Base-by-base conservation (phyloP, 176 grass and related monocot genomes). In the Cenchrus purpureus region DNA sequence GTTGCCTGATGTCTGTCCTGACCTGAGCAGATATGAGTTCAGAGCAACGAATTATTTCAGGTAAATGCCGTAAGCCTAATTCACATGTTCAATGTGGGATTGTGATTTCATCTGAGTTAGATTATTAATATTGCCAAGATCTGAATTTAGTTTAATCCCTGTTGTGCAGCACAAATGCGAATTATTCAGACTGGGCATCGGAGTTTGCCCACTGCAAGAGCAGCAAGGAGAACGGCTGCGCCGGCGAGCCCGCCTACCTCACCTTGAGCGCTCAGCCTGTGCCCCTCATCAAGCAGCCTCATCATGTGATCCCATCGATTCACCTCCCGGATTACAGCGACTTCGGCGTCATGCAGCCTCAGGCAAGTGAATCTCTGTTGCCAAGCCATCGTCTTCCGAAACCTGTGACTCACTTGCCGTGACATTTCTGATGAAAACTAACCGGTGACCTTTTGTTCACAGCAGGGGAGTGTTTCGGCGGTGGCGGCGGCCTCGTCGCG, bases 271-370 rank as follows among this genome's bases (percentile, higher is more conserved):
- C 93, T 20, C 85, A 74, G 75, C 73, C 78, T 80, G 62, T 68
- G 32, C 78, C 80, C 25, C 87, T 56, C 89, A 64, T 68, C 46
- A 91, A 84, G 87, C 84, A 87, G 66, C 83, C 89, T 84, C 86
- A 74, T 84, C 86, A 74, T 22, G 20, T 63, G 44, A 56, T 59
- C 73, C 44, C 68, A 43, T 42, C 82, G n/a, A 59, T 74, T n/a
- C 31, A 49, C 46, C 69, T 57, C 68, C 65, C 75, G 43, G 86
- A 83, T 45, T 79, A 78, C 78, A 46, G 8, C 37, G 91, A 91
- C 74, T 88, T 72, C 77, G 81, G 86, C 55, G 25, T 74, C 56
- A 75, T 88, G 72, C 63, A 55, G 70, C 76, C 82, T 68, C 83
- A 87, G 90, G 90, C 86, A 69, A 92, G 93, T 80, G 49, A 59